Percentiles rank a stretch among this genome's conserved stretches.
These are phyloP conservation scores for Anthracocystis walkeri DNA, from an alignment of 1,284 basidiomycete species.

Conservation along the genomic window DNA sequence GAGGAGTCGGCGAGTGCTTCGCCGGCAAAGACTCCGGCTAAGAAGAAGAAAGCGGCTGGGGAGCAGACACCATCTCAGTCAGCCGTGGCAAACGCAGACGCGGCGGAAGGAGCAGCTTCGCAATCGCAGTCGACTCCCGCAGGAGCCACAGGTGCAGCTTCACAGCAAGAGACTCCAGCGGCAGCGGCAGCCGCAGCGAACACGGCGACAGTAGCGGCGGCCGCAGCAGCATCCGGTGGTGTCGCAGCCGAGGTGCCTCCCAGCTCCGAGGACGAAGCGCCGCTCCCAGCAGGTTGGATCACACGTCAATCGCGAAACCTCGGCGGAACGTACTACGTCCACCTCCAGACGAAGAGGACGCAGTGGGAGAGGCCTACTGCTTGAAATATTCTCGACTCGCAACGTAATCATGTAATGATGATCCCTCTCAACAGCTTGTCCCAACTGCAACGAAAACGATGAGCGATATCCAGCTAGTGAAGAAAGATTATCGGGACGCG, in stretches of 20 bases:
- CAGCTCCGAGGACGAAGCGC: constrained; percentile 24
- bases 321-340: constrained; percentile 41
- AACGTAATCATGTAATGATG: not conserved
- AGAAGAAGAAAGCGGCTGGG: constrained; percentile 14
- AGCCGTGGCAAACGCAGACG: not conserved
- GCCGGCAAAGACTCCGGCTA: constrained; percentile 18
- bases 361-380: constrained; percentile 45
- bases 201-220: constrained; percentile 6
- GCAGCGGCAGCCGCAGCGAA: not conserved
- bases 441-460: too few species aligned
- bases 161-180: not conserved
- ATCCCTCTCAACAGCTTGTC: not conserved
- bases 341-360: constrained; percentile 39
- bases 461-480: too few species aligned
- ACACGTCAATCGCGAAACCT: constrained; percentile 23
- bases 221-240: not conserved
- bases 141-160: not conserved
- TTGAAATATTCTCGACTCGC: not conserved
- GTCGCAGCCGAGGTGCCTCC: constrained; percentile 5
- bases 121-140: not conserved
- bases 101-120: not conserved
- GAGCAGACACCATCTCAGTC: not conserved
- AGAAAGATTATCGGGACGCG: too few species aligned
- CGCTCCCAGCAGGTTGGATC: constrained; percentile 35
- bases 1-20: constrained; percentile 7